phyloP scores from a whole-genome alignment of 768 basidiomycete species.

The Tylopilus plumbeoviolaceoides region DNA sequence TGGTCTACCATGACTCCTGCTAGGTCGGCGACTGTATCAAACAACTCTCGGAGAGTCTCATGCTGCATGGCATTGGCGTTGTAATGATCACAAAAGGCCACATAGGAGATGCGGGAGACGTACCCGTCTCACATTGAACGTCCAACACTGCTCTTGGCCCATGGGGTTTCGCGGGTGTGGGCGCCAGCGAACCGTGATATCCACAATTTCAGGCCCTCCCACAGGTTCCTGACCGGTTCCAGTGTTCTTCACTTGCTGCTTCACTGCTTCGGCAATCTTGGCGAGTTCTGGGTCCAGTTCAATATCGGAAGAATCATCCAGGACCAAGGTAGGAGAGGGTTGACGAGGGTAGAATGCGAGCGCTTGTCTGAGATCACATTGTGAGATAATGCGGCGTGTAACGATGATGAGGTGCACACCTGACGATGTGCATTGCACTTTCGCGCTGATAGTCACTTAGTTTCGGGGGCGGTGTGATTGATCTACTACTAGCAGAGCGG shows the following conservation, averaged over 20 bases:
- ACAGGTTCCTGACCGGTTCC: slow-evolving; percentile 21
- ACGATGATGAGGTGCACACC: slow-evolving; percentile 37
- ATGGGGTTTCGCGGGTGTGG: slow-evolving; percentile 54
- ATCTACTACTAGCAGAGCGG: slow-evolving; percentile 46
- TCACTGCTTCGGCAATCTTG: slow-evolving; percentile 44
- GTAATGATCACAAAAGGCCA: neutral
- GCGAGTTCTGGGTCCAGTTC: slow-evolving; percentile 61
- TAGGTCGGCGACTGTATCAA: slow-evolving; percentile 63
- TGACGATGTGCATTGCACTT: slow-evolving; percentile 54
- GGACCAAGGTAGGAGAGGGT: slow-evolving; percentile 42
- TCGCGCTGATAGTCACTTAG: slow-evolving; percentile 51
- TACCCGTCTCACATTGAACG: slow-evolving; percentile 59
- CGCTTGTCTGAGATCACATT: slow-evolving; percentile 38
- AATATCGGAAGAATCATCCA: slow-evolving; percentile 47
- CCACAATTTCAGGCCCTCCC: slow-evolving; percentile 38
- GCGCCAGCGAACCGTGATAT: slow-evolving; percentile 58
- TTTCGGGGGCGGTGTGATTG: slow-evolving; percentile 73
- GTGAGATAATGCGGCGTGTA: slow-evolving; percentile 2
- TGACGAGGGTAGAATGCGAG: slow-evolving; percentile 40
- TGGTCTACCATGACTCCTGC: slow-evolving; percentile 46
- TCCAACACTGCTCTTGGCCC: slow-evolving; percentile 40
- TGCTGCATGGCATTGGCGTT: slow-evolving; percentile 37
- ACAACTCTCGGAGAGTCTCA: slow-evolving; percentile 60
- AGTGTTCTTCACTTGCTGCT: slow-evolving; percentile 26
- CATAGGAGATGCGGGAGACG: slow-evolving; percentile 13